A percentile compares a stretch with the other conserved stretches of the same genome.
Evolutionary conservation across 768 basidiomycete genomes (phyloP).

Genomic region (Kwoniella bestiolae): DNA sequence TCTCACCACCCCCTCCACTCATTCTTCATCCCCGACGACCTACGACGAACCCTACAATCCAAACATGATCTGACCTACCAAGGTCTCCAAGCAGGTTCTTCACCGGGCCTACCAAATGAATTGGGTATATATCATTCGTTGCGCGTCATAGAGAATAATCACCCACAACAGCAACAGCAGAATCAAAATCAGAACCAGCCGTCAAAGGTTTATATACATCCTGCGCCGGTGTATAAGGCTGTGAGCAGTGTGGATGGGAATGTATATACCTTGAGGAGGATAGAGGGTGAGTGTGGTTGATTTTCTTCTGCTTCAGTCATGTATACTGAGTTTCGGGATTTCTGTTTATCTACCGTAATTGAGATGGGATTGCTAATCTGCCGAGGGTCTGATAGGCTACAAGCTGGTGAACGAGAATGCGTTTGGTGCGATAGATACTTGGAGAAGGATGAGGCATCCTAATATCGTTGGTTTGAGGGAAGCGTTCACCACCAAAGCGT

Average conservation of each 20-base stretch:
- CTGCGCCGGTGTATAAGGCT: slow-evolving; percentile 82
- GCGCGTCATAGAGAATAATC: slow-evolving; percentile 68
- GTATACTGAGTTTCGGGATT: too few relatives aligned
- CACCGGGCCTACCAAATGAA: slow-evolving; percentile 74
- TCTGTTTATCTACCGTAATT: too few relatives aligned
- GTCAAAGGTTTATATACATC: slow-evolving; percentile 78
- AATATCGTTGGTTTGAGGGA: slow-evolving; percentile 80
- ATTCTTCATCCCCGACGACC: slow-evolving; percentile 84
- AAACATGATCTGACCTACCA: slow-evolving; percentile 54
- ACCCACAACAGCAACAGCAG: slow-evolving; percentile 44
- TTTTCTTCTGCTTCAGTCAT: neutral
- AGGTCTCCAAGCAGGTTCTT: slow-evolving; percentile 16
- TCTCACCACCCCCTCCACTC: slow-evolving; percentile 55
- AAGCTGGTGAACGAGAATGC: slow-evolving; percentile 79
- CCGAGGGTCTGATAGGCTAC: slow-evolving; percentile 68
- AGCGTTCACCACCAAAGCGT: slow-evolving; percentile 92
- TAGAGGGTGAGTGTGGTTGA: slow-evolving; percentile 82
- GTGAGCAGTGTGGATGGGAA: slow-evolving; percentile 74
- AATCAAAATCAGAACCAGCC: slow-evolving; percentile 57
- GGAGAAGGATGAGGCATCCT: slow-evolving; percentile 84
- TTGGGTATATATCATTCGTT: slow-evolving; percentile 89
- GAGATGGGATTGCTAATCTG: too few relatives aligned
- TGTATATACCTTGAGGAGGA: slow-evolving; percentile 75
- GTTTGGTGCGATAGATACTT: slow-evolving; percentile 79
- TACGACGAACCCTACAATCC: slow-evolving; percentile 56